Evolutionary conservation across 2,329 filamentous ascomycete species (phyloP).

Genomic region (Ceratocystis destructans): DNA sequence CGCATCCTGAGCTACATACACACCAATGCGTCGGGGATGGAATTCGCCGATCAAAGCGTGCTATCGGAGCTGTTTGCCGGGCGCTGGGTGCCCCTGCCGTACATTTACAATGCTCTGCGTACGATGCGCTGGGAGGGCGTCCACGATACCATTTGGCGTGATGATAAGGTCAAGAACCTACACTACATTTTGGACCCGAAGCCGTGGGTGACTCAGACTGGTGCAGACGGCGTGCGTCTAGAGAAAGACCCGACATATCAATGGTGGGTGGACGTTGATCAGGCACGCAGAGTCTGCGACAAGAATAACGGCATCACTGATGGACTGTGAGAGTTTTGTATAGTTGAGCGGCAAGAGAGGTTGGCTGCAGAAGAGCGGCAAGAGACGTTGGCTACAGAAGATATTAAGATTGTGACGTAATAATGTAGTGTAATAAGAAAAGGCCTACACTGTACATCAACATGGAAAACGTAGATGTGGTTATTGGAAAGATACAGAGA

Average conservation of each 20-base stretch:
- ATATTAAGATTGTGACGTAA: not conserved
- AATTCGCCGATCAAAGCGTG: slow-evolving; percentile 47
- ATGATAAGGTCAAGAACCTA: slow-evolving; percentile 45
- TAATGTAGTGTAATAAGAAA: too few species aligned
- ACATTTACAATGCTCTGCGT: slow-evolving; percentile 50
- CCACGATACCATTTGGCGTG: slow-evolving; percentile 43
- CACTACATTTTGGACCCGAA: slow-evolving; percentile 50
- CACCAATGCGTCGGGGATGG: slow-evolving; percentile 33
- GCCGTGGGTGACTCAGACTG: slow-evolving; percentile 44
- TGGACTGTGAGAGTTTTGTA: not conserved
- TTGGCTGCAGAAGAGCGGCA: too few species aligned
- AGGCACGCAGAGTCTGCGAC: slow-evolving; percentile 32
- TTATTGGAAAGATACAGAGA: not conserved
- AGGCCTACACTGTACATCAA: not conserved
- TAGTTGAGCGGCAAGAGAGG: too few species aligned
- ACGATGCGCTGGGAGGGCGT: slow-evolving; percentile 41
- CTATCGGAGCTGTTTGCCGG: slow-evolving; percentile 41
- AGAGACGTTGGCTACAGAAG: not conserved
- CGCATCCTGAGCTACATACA: slow-evolving; percentile 41
- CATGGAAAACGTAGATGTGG: not conserved
- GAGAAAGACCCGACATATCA: slow-evolving; percentile 36
- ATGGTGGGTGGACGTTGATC: slow-evolving; percentile 43
- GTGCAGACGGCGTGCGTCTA: slow-evolving; percentile 31
- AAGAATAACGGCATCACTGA: slow-evolving; percentile 27
- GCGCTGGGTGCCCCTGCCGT: slow-evolving; percentile 45